A percentile compares a stretch with the other conserved stretches of the same genome.
phyloP scores from a whole-genome alignment of 1,284 basidiomycete genomes.

The Fomitopsis palustris region DNA sequence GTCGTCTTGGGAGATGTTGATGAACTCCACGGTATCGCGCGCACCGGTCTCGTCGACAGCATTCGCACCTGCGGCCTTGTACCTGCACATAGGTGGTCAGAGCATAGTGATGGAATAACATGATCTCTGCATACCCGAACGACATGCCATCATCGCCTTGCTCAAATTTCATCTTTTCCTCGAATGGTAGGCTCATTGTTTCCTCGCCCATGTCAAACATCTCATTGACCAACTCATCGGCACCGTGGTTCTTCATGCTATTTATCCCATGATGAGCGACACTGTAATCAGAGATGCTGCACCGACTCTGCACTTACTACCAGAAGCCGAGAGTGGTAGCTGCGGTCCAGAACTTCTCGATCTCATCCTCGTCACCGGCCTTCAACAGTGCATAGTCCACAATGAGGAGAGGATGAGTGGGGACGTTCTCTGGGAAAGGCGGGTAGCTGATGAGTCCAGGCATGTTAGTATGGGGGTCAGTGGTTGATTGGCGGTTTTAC shows the following conservation, averaged over 20 bases:
- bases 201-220: constrained; percentile 35
- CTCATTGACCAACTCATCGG: constrained; percentile 24
- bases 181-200: constrained; percentile 30
- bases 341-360: constrained; percentile 6
- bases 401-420: constrained; percentile 1
- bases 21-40: constrained; percentile 30
- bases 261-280: no score
- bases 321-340: constrained; percentile 8
- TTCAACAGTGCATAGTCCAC: constrained; percentile 1
- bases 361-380: constrained; percentile 4
- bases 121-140: constrained; percentile 23
- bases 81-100: constrained; percentile 18
- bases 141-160: constrained; percentile 33
- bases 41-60: constrained; percentile 32
- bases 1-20: constrained; percentile 31
- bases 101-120: not conserved
- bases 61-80: constrained; percentile 29
- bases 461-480: not conserved
- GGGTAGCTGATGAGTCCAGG: not conserved
- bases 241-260: no score
- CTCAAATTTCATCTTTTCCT: constrained; percentile 35
- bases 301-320: constrained; percentile 4
- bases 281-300: no score
- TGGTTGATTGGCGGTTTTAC: not conserved
- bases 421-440: constrained; percentile 5